Base-by-base conservation (phyloP, 257 asterid species). In the Apocynum venetum region DNA sequence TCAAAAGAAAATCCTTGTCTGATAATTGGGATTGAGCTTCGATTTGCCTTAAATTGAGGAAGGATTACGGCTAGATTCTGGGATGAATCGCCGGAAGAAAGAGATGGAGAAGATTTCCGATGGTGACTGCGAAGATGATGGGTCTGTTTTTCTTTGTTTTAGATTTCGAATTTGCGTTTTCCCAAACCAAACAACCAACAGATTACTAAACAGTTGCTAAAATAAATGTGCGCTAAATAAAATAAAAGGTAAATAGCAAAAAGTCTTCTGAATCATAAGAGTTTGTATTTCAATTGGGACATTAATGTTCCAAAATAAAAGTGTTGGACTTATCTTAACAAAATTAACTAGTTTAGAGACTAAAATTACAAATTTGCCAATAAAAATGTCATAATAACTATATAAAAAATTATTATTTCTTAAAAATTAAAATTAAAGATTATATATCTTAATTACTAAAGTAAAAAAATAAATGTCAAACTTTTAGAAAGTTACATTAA, bases 51-150 rank as follows among this genome's bases (percentile, higher is more conserved):
- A 7, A 43, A 43, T 43, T 44, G 17, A 41, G 53, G 36, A 8
- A 7, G 73, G 35, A 40, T 13, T 66, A 15, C 11, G 73, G 73
- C 53, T 68, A 68, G 73, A 68, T 68, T 43, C 53, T 19, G 36
- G 73, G 73, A 48, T 46, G 8, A 43, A 40, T 40, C 36, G 53
- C 72, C 72, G 52, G 72, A 67, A 67, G 72, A 67, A 67, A 43
- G 52, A 41, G 35, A 19, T 17, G 51, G 72, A 31, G 72, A 67
- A 67, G 52, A 43, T 44, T 67, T 67, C 71, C 71, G 48, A 66
- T 66, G 31, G 49, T 2, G 48, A 66, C 71, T 66, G 49, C 71
- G 48, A 38, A 12, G 71, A 38, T 14, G 35, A 38, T 7, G 71
- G 31, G 48, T 12, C n/a, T 40, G 5, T 66, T 66, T 66, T 6